Base-by-base conservation (phyloP, 1,284 basidiomycete genomes). In the Sanghuangporus sanghuang region DNA sequence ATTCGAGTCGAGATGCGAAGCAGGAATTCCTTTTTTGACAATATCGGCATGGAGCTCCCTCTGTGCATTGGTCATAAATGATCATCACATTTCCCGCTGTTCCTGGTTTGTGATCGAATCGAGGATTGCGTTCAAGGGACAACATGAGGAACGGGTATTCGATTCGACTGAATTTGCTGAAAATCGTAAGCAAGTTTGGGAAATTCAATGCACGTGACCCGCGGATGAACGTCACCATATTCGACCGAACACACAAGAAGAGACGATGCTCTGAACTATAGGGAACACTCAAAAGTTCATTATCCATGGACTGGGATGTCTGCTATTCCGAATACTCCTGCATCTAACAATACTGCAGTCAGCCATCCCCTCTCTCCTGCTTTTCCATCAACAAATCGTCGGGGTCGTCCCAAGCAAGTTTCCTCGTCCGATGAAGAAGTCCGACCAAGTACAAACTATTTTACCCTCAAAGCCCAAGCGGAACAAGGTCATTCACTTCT, bases 231-330 rank as follows among this genome's bases (percentile, higher is more conserved):
- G 53, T 54, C 53, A 38, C 14, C 21, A 52, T 12, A 32, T 32
- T 32, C 27, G 27, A 32, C 27, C 27, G 27, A 32, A 0, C 27
- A 32, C 4, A 32, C 27, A 2, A 27, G 3, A 5, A 32, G 18
- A n/a, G n/a, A 14, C 32, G 12, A 14, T 18, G 5, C 35, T 36
- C n/a, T 36, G 2, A 54, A n/a, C 53, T 18, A 54, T 32, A 54
- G 53, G 18, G 16, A 23, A 38, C 18, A n/a, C 7, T 11, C 14
- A 36, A 11, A 27, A 23, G 7, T 53, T 36, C 52, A 21, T 42
- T 50, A 52, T 56, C 57, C 58, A 64, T 64, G 64, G 61, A 16
- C 57, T 64, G 64, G 61, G 21, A 64, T 64, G 64, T 57, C 59
- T 57, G 57, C 64, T 32, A 57, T 54, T 23, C 64, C 64, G 6